A percentile compares a stretch with the other conserved stretches of the same genome.
Evolutionary conservation across 768 basidiomycete species (phyloP).

Genomic region (Tulasnella sp.): DNA sequence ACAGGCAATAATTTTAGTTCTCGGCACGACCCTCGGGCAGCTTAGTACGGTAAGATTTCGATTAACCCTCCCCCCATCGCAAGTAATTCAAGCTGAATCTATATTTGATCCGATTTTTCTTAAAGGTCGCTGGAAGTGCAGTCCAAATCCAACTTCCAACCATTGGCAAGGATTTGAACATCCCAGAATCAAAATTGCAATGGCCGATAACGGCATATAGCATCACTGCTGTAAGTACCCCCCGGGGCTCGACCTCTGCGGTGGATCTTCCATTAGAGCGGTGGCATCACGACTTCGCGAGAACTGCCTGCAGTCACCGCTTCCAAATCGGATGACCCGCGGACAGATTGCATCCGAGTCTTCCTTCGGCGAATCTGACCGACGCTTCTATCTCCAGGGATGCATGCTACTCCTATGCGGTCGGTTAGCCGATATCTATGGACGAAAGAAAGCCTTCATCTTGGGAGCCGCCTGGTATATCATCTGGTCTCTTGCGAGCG

Average conservation of each 20-base stretch:
- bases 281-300: background rate
- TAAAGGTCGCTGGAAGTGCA: background rate
- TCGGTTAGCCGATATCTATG: constrained; percentile 74
- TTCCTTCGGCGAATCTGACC: background rate
- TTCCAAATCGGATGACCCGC: background rate
- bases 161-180: constrained; percentile 36
- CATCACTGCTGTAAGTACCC: constrained; percentile 31
- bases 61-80: background rate
- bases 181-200: constrained; percentile 34
- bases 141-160: constrained; percentile 30
- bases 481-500: constrained; percentile 59
- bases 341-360: background rate
- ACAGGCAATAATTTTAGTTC: background rate
- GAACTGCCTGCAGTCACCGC: background rate
- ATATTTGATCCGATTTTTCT: background rate
- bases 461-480: constrained; percentile 53
- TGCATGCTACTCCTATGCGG: constrained; percentile 75
- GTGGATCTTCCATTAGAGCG: background rate
- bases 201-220: constrained; percentile 38
- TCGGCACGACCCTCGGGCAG: constrained; percentile 3
- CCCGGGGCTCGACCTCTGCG: background rate
- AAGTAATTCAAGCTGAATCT: background rate
- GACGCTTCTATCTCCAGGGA: constrained; percentile 44
- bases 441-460: constrained; percentile 65
- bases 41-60: background rate